phyloP scores from a whole-genome alignment of 148 eudicot species.

The Cornus suecica region DNA sequence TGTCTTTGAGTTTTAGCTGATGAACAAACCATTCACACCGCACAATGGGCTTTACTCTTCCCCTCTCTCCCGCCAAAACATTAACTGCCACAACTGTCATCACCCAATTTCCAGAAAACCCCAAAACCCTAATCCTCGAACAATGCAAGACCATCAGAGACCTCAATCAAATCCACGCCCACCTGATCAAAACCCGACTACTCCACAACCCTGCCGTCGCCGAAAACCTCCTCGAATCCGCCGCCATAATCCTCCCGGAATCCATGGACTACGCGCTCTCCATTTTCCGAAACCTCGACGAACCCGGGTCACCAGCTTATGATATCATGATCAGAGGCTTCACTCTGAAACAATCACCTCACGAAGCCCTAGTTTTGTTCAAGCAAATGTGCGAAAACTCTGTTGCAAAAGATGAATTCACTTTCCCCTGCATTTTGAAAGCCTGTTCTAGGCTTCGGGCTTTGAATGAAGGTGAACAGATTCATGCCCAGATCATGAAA shows the following conservation, averaged over 20 bases:
- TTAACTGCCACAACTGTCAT: slow-evolving; percentile 17
- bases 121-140: slow-evolving; percentile 36
- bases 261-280: slow-evolving; percentile 35
- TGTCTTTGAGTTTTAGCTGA: too few relatives aligned
- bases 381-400: slow-evolving; percentile 25
- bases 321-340: slow-evolving; percentile 34
- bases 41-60: slow-evolving; percentile 21
- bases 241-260: slow-evolving; percentile 28
- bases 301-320: slow-evolving; percentile 28
- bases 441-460: slow-evolving; percentile 30
- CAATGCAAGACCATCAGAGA: slow-evolving; percentile 38
- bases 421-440: slow-evolving; percentile 30
- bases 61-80: slow-evolving; percentile 17
- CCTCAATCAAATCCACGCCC: slow-evolving; percentile 40
- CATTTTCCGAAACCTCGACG: slow-evolving; percentile 25
- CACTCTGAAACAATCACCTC: slow-evolving; percentile 14
- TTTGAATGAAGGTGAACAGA: slow-evolving; percentile 32
- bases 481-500: slow-evolving; percentile 28
- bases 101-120: slow-evolving; percentile 27
- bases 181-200: slow-evolving; percentile 36
- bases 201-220: slow-evolving; percentile 25
- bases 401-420: slow-evolving; percentile 27
- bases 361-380: slow-evolving; percentile 27
- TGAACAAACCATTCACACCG: neutral
- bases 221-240: slow-evolving; percentile 40